Evolutionary conservation across 352 stramenopile genomes (phyloP), one percentile per base, ranked within the genome.

Genomic region (Pythium grandisporangium): DNA sequence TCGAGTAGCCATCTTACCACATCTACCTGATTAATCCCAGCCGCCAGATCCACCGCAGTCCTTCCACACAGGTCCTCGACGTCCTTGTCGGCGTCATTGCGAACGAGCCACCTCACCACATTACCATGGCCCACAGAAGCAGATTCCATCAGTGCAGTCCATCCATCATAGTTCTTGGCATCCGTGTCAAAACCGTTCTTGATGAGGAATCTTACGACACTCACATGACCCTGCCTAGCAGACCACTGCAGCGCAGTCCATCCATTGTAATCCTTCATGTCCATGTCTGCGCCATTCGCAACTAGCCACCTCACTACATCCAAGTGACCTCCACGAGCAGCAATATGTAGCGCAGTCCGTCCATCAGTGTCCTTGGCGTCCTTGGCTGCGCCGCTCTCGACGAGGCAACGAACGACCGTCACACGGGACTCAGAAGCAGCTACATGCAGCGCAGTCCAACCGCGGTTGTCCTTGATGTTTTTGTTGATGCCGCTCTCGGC

Each of bases 401-500:
- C 19, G 5, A 48, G 32, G 34, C 34, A 41, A 11, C 29, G 30
- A 4, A 49, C 30, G 1, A 16, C 23, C 17, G 37, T 24, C 21
- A 35, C 7, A 35, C 24, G 30, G 11, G 30, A 21, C 11, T 23
- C 7, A 8, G 6, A 19, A n/a, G 22, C 32, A 40, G 32, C 21
- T 12, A 17, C 6, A 14, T 35, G 23, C 30, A 49, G 30, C 21
- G 30, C 42, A 36, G 30, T 41, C 5, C 35, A 17, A 11, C 42
- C 42, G 1, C n/a, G 22, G 13, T 30, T 30, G 26, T 33, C 20
- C 30, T 33, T 48, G 20, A 3, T 14, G 5, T 48, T 16, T 19
- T 19, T 33, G 25, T 49, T 33, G 6, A 33, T 14, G 24, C 30
- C 24, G 25, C 34, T 21, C 42, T 42, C 32, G 22, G 25, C 42